Percentiles rank a stretch among this genome's conserved stretches.
These are phyloP conservation scores for Epichloe gansuensis DNA, from an alignment of 2,329 filamentous ascomycete genomes.

Conservation along the genomic window DNA sequence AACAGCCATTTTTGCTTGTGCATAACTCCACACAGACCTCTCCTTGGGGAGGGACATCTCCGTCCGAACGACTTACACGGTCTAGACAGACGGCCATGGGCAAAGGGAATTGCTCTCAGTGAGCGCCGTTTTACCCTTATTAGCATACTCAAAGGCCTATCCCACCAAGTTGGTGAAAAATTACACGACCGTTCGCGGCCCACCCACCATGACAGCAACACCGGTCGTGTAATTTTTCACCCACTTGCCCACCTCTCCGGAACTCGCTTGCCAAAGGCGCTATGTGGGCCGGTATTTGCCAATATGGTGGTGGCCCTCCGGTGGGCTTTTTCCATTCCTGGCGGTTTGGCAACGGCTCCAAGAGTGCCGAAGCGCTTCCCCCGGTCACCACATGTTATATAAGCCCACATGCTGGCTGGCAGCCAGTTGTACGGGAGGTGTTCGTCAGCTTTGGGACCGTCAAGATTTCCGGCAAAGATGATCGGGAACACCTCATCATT, in stretches of 20 bases:
- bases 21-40: background rate
- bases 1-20: background rate
- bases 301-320: background rate
- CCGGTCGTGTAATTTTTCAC: no score
- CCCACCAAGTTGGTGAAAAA: no score
- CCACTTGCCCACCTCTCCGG: background rate
- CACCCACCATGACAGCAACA: no score
- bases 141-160: background rate
- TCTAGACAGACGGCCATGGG: background rate
- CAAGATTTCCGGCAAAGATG: no score
- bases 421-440: background rate
- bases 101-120: background rate
- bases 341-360: background rate
- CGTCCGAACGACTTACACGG: background rate
- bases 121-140: background rate
- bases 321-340: background rate
- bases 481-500: background rate
- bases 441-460: background rate
- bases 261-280: slow-evolving; percentile 4
- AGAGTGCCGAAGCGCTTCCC: background rate
- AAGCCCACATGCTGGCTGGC: background rate
- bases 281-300: slow-evolving; percentile 2
- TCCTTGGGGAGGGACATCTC: background rate
- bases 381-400: background rate
- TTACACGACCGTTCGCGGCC: background rate